Evolutionary conservation across 2,329 filamentous ascomycete species (phyloP).

Genomic region (Dichotomopilus funicola): DNA sequence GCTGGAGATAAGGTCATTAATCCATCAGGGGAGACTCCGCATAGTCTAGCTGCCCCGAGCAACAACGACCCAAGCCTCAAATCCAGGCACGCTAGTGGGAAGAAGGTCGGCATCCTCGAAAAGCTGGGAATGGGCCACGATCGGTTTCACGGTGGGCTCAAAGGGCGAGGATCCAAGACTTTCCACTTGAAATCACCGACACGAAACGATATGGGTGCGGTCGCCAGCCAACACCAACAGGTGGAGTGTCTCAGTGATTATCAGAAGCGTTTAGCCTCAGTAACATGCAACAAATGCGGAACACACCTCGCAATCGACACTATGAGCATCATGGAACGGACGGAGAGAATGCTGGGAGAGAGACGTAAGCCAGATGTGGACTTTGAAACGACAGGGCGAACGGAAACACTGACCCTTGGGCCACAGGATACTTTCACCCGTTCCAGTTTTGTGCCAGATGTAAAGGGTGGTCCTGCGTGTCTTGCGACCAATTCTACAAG

Average conservation of each 20-base stretch:
- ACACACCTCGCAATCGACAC: neutral
- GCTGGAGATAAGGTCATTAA: no score
- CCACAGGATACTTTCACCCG: slow-evolving; percentile 13
- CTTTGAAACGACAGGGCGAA: neutral
- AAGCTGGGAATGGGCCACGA: no score
- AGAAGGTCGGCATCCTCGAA: no score
- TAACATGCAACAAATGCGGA: slow-evolving; percentile 7
- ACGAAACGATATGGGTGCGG: neutral
- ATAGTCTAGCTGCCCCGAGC: no score
- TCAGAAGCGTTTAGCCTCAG: neutral
- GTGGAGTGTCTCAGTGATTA: neutral
- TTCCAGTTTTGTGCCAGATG: slow-evolving; percentile 15
- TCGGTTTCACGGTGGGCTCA: no score
- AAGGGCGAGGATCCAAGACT: no score
- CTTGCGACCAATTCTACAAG: neutral
- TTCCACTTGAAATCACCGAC: no score
- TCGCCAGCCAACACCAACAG: neutral
- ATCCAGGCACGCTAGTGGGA: no score
- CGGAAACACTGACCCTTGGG: neutral
- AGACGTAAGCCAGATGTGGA: neutral
- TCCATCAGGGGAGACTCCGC: no score
- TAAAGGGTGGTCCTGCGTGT: slow-evolving; percentile 13
- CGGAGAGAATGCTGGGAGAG: slow-evolving; percentile 1
- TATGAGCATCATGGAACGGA: neutral
- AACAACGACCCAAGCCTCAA: no score